Conservation (phyloP, 805 yeast species). For the Nakazawaea anatomiae region DNA sequence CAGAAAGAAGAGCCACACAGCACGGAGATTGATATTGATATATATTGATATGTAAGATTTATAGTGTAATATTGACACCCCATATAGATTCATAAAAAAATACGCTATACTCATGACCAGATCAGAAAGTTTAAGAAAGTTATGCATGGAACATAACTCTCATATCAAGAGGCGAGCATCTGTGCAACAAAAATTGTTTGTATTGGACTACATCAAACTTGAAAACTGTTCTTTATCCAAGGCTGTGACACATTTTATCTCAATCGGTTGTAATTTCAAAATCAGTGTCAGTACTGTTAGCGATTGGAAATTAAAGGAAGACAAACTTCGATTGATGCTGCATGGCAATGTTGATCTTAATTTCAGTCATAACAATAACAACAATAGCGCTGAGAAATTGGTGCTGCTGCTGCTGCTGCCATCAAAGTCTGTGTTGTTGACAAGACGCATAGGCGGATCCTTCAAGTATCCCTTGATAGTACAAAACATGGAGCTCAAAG, state of each 20-base stretch:
- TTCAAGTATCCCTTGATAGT: slow-evolving; percentile 9
- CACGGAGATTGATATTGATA: too few relatives aligned
- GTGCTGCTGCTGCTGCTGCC: too few relatives aligned
- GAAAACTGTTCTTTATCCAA: slow-evolving; percentile 4
- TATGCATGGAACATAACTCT: slow-evolving; percentile 5
- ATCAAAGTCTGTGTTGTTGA: background rate
- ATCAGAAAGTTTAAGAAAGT: background rate
- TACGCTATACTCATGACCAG: background rate
- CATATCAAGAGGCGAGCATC: slow-evolving; percentile 2
- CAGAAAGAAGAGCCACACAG: too few relatives aligned
- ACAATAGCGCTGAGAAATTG: too few relatives aligned
- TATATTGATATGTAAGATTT: too few relatives aligned
- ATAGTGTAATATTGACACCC: too few relatives aligned
- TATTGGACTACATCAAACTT: slow-evolving; percentile 7
- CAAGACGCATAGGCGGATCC: background rate
- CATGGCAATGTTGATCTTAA: too few relatives aligned
- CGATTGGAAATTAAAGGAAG: slow-evolving; percentile 10
- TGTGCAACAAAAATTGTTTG: slow-evolving; percentile 10
- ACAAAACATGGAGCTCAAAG: slow-evolving; percentile 1
- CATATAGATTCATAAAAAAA: too few relatives aligned
- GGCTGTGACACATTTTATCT: slow-evolving; percentile 7
- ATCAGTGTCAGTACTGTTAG: slow-evolving; percentile 9
- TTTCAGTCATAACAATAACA: too few relatives aligned
- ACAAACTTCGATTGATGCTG: background rate
- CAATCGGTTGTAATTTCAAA: slow-evolving; percentile 6